Conservation (phyloP, 352 stramenopile species). For the Globisporangium irregulare region DNA sequence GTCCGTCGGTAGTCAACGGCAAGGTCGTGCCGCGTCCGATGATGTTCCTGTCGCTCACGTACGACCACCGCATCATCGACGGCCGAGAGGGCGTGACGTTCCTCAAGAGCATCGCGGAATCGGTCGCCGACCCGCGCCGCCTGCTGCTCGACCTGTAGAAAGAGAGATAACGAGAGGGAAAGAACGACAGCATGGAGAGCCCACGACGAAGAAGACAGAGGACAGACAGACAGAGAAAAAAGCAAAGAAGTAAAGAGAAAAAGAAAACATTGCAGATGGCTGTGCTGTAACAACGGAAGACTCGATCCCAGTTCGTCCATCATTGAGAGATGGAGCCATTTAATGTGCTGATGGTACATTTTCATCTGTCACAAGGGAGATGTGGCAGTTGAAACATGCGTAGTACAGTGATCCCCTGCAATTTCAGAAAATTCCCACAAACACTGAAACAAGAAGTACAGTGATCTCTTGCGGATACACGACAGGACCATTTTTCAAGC, state of each 20-base stretch:
- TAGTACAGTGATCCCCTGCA: too few relatives aligned
- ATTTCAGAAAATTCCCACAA: too few relatives aligned
- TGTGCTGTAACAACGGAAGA: too few relatives aligned
- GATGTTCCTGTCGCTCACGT: conserved; percentile 99
- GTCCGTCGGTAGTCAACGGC: conserved; percentile 89
- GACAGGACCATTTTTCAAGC: not conserved
- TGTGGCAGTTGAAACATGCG: too few relatives aligned
- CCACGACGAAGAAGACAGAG: not conserved
- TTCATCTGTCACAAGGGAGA: too few relatives aligned
- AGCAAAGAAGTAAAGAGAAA: not conserved
- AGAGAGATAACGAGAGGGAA: conserved; percentile 3
- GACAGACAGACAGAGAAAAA: not conserved
- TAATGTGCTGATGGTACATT: too few relatives aligned
- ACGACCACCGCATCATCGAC: conserved; percentile 99
- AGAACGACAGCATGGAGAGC: not conserved
- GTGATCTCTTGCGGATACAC: too few relatives aligned
- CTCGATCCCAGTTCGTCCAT: too few relatives aligned
- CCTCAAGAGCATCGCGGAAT: conserved; percentile 97
- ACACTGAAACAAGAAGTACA: too few relatives aligned
- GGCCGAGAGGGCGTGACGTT: conserved; percentile 99
- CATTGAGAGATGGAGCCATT: too few relatives aligned
- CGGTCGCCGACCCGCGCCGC: conserved; percentile 94
- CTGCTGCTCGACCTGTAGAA: conserved; percentile 87
- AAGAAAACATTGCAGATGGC: too few relatives aligned
- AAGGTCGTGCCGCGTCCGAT: conserved; percentile 97